Conservation (phyloP, 139 green algal genomes). For the Closterium sp. region DNA sequence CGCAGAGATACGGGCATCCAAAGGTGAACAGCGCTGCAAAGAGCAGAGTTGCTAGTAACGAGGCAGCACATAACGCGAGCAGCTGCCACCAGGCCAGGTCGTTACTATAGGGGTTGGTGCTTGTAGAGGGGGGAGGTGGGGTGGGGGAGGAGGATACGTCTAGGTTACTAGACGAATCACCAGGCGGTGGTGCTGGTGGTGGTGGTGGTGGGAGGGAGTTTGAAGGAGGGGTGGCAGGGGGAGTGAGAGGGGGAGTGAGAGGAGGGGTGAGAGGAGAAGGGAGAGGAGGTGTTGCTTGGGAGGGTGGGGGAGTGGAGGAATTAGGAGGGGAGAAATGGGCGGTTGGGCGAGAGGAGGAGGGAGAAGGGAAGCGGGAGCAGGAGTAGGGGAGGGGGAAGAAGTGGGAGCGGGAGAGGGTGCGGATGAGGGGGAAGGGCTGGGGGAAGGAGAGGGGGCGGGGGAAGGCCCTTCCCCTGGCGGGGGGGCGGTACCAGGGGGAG, state of each 20-base stretch:
- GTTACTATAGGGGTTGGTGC: neutral
- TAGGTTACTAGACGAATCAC: neutral
- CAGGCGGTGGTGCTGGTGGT: neutral
- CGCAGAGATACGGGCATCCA: neutral
- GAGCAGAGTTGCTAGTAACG: neutral
- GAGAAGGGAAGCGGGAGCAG: neutral
- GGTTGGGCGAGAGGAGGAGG: neutral
- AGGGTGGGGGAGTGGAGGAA: neutral
- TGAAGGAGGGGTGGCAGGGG: neutral
- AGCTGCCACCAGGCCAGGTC: neutral
- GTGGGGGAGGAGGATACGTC: neutral
- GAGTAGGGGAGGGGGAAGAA: too few relatives aligned
- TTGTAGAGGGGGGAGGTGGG: neutral
- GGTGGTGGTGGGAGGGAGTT: neutral
- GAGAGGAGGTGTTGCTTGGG: neutral
- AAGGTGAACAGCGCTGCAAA: neutral
- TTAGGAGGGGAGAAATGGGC: too few relatives aligned
- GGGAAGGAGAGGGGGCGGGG: neutral
- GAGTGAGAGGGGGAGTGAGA: too few relatives aligned
- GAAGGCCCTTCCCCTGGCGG: too few relatives aligned
- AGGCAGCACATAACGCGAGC: neutral
- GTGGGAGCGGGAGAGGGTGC: neutral
- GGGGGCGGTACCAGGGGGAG: neutral
- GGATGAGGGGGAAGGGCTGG: neutral
- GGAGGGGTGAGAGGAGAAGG: neutral